Evolutionary conservation across 2,329 filamentous ascomycete genomes (phyloP).

Genomic region (Fusarium vanettenii): DNA sequence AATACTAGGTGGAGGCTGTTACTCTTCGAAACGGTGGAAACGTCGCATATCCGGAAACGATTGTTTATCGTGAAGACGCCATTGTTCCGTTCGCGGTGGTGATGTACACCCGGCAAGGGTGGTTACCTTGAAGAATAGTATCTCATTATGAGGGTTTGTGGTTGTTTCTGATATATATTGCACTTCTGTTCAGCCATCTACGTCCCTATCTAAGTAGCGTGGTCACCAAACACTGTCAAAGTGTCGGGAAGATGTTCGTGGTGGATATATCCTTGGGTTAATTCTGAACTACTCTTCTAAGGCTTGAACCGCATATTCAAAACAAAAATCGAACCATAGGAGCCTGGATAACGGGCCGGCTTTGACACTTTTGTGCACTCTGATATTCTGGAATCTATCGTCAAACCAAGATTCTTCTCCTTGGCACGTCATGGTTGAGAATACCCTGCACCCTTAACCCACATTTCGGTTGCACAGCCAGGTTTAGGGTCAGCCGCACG

Average conservation of each 20-base stretch:
- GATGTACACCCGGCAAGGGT: conserved; percentile 1
- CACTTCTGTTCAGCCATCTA: background rate
- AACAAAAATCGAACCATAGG: no score
- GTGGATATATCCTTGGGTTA: no score
- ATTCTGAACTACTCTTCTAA: no score
- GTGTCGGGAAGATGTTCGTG: no score
- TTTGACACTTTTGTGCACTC: background rate
- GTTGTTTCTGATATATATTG: accelerated
- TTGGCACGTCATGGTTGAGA: background rate
- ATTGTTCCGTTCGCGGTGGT: conserved; percentile 13
- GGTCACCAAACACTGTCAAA: no score
- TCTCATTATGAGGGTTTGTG: background rate
- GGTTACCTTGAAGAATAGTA: background rate
- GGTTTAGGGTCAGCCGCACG: background rate
- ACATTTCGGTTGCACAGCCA: background rate
- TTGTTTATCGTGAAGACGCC: conserved; percentile 21
- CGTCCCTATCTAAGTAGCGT: accelerated
- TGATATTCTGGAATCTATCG: background rate
- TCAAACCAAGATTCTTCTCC: background rate
- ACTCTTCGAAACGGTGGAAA: background rate
- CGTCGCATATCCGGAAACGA: background rate
- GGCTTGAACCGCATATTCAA: no score
- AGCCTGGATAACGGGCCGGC: no score
- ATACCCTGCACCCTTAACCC: background rate
- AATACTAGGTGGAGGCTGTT: background rate